Evolutionary conservation across 208 protist genomes (phyloP).

Genomic region (Trypanosoma mega): DNA sequence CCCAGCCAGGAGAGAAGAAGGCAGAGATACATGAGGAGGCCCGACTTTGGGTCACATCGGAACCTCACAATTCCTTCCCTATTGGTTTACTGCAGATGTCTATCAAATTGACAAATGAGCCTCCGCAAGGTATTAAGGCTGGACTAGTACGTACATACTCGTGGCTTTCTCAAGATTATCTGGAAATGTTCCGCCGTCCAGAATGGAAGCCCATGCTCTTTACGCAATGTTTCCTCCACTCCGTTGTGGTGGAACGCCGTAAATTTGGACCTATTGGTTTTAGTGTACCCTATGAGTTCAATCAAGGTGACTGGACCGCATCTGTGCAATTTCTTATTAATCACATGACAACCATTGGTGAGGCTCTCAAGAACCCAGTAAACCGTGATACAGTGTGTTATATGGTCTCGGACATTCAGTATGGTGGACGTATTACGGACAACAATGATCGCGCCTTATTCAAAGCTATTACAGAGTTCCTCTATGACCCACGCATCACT

Average conservation of each 20-base stretch:
- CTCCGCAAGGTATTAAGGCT: conserved; percentile 96
- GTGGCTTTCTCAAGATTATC: conserved; percentile 95
- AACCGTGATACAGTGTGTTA: conserved; percentile 95
- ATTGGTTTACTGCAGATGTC: conserved; percentile 96
- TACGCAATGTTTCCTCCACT: conserved; percentile 97
- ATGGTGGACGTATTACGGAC: conserved; percentile 98
- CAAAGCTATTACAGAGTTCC: conserved; percentile 96
- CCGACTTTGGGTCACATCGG: conserved; percentile 95
- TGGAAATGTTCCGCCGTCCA: conserved; percentile 95
- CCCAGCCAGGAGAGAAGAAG: conserved; percentile 73
- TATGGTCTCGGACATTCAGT: conserved; percentile 99
- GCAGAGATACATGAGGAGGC: conserved; percentile 91
- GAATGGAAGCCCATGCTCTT: conserved; percentile 97
- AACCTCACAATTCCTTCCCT: conserved; percentile 94
- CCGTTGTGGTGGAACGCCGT: conserved; percentile 96
- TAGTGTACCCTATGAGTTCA: conserved; percentile 99
- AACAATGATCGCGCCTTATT: conserved; percentile 98
- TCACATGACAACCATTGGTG: conserved; percentile 96
- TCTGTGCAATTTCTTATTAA: conserved; percentile 97
- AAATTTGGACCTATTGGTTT: conserved; percentile 99
- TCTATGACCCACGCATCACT: conserved; percentile 90
- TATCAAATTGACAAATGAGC: conserved; percentile 98
- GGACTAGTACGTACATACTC: conserved; percentile 96
- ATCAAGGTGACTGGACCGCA: conserved; percentile 96
- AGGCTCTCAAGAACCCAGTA: conserved; percentile 92